Evolutionary conservation across 306 rosid species (phyloP).

Genomic region (Sindora glabra): DNA sequence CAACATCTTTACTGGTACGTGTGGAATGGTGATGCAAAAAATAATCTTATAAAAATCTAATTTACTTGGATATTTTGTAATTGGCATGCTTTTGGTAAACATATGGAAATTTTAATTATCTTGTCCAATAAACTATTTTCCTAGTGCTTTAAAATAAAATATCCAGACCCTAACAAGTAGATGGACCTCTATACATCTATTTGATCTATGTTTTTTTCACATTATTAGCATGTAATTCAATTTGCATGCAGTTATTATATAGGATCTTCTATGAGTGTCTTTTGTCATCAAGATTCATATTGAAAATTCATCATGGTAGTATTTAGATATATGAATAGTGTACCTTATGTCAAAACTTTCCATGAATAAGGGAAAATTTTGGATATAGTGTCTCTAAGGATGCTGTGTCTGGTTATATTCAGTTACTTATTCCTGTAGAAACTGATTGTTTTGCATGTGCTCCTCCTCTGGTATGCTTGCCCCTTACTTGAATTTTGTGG

Average conservation of each 20-base stretch:
- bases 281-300: background rate
- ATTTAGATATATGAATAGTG: constrained; percentile 1
- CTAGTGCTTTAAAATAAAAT: background rate
- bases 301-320: background rate
- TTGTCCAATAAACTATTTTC: background rate
- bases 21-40: too few species aligned
- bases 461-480: constrained; percentile 81
- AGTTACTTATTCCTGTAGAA: constrained; percentile 89
- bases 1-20: background rate
- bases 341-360: constrained; percentile 10
- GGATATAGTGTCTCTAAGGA: constrained; percentile 93
- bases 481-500: constrained; percentile 9
- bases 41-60: too few species aligned
- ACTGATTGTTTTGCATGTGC: constrained; percentile 99
- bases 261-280: background rate
- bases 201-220: background rate
- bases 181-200: background rate
- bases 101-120: too few species aligned
- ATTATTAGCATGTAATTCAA: too few species aligned
- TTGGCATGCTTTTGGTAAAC: background rate
- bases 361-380: constrained; percentile 16
- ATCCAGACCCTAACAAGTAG: background rate
- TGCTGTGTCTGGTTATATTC: constrained; percentile 98
- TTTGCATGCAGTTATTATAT: background rate
- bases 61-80: background rate